phyloP scores from a whole-genome alignment of 345 rosid genomes.

The Limnanthes douglasii region DNA sequence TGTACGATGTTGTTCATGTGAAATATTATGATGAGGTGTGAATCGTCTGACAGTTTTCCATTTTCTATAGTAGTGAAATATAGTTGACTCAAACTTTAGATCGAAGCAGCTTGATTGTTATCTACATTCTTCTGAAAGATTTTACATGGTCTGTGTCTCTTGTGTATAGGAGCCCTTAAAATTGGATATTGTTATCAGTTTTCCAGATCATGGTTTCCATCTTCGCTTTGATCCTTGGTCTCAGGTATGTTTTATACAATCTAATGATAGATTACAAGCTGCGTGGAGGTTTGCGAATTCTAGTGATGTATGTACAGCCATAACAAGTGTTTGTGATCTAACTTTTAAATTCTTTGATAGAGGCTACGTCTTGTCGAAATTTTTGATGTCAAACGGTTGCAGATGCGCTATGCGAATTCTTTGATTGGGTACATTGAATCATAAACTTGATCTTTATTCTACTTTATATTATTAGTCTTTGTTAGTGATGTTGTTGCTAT shows the following conservation, averaged over 20 bases:
- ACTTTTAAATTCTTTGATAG: constrained; percentile 23
- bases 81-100: constrained; percentile 3
- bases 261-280: too few relatives aligned
- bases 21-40: constrained; percentile 86
- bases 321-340: too few relatives aligned
- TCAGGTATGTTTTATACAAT: too few relatives aligned
- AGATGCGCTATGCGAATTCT: constrained; percentile 82
- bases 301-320: not conserved
- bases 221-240: constrained; percentile 98
- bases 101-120: not conserved
- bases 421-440: constrained; percentile 53
- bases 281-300: not conserved
- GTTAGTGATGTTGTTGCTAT: constrained; percentile 2
- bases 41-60: constrained; percentile 3
- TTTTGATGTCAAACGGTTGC: constrained; percentile 82
- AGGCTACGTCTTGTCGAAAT: constrained; percentile 85
- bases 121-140: not conserved
- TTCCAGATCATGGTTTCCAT: constrained; percentile 97
- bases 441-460: not conserved
- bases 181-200: constrained; percentile 81
- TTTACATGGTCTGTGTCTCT: constrained; percentile 1
- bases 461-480: not conserved
- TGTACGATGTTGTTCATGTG: constrained; percentile 90
- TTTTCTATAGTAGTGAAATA: too few relatives aligned
- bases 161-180: constrained; percentile 69